These are phyloP conservation scores for Endoconidiophora laricicola DNA, from an alignment of 2,329 filamentous ascomycete genomes.

Conservation along the genomic window DNA sequence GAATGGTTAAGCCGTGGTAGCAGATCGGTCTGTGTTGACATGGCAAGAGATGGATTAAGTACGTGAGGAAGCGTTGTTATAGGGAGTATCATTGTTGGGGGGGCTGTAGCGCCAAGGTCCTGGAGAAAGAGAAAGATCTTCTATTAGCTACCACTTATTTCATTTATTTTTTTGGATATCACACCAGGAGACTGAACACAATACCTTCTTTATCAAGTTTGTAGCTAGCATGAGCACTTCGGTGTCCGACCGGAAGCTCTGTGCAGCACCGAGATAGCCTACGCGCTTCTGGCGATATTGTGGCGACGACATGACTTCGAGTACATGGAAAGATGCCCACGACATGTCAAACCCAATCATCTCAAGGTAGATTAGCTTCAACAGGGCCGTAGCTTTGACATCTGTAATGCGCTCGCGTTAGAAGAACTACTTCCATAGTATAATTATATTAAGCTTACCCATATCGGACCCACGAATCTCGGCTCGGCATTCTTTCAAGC, in stretches of 20 bases:
- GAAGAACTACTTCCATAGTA: not conserved
- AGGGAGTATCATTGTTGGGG: slow-evolving; percentile 67
- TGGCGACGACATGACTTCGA: slow-evolving; percentile 94
- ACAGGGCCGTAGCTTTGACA: slow-evolving; percentile 83
- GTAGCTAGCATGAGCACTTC: slow-evolving; percentile 96
- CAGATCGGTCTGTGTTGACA: slow-evolving; percentile 75
- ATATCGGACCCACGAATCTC: slow-evolving; percentile 90
- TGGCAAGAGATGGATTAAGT: slow-evolving; percentile 78
- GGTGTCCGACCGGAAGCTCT: slow-evolving; percentile 89
- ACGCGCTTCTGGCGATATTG: slow-evolving; percentile 94
- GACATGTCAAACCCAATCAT: slow-evolving; percentile 99
- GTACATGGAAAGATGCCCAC: slow-evolving; percentile 94
- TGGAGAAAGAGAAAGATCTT: slow-evolving; percentile 17
- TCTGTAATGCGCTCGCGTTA: slow-evolving; percentile 32
- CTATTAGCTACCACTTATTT: not conserved
- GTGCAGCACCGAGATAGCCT: slow-evolving; percentile 84
- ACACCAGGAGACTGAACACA: not conserved
- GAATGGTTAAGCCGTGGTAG: slow-evolving; percentile 77
- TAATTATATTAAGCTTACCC: slow-evolving; percentile 34
- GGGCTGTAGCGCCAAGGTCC: slow-evolving; percentile 58
- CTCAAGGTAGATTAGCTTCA: slow-evolving; percentile 94
- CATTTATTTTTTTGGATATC: not conserved
- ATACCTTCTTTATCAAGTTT: slow-evolving; percentile 84
- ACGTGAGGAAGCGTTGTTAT: slow-evolving; percentile 86
- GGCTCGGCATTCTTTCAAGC: slow-evolving; percentile 82